Evolutionary conservation across 805 yeast genomes (phyloP).

Genomic region (Candida orba): DNA sequence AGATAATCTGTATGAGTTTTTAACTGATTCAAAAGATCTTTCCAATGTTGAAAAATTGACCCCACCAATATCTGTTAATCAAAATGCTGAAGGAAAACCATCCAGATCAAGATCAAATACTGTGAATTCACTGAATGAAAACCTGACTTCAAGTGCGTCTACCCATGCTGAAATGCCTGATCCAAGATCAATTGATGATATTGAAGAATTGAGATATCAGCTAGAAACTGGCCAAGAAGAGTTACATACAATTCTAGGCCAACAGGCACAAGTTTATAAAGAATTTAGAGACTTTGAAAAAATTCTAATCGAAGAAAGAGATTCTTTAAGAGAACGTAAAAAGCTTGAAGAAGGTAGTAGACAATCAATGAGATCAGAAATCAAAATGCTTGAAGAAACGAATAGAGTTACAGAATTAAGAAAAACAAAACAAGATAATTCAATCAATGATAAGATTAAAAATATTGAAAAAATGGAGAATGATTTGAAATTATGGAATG

Average conservation of each 20-base stretch:
- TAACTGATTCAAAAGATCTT: conserved; percentile 22
- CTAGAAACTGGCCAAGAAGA: conserved; percentile 37
- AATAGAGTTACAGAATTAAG: conserved; percentile 30
- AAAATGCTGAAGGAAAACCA: conserved; percentile 7
- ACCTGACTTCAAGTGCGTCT: conserved; percentile 9
- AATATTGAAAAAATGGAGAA: conserved; percentile 27
- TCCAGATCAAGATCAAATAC: conserved; percentile 32
- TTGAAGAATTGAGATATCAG: conserved; percentile 35
- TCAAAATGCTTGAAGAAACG: conserved; percentile 34
- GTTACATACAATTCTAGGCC: conserved; percentile 27
- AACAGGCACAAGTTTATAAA: conserved; percentile 25
- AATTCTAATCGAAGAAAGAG: conserved; percentile 27
- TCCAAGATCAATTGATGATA: conserved; percentile 28
- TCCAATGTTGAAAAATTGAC: conserved; percentile 20
- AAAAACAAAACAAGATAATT: conserved; percentile 27
- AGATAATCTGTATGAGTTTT: conserved; percentile 28
- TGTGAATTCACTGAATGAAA: conserved; percentile 14
- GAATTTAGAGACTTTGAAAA: conserved; percentile 35
- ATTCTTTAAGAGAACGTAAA: conserved; percentile 32
- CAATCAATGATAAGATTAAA: conserved; percentile 22
- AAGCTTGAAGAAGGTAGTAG: conserved; percentile 35
- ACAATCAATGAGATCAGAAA: conserved; percentile 32
- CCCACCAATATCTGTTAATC: conserved; percentile 17
- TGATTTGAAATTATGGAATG: conserved; percentile 30
- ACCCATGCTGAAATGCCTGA: conserved; percentile 14